phyloP scores from a whole-genome alignment of 2,329 filamentous ascomycete genomes.

The Malbranchea zuffiana region DNA sequence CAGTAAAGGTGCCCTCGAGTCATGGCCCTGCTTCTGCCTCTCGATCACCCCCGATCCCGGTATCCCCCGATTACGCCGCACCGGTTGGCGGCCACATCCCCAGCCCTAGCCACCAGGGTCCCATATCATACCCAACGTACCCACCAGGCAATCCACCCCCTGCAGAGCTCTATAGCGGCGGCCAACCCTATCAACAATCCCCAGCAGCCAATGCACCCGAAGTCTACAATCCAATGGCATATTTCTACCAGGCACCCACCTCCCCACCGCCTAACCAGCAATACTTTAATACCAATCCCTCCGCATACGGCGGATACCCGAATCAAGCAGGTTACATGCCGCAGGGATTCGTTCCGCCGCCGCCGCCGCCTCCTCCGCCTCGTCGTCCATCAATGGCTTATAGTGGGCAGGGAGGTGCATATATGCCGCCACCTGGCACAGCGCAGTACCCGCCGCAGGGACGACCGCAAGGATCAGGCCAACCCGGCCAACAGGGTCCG shows the following conservation, averaged over 20 bases:
- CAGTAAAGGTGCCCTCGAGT: constrained; percentile 25
- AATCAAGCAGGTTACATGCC: constrained; percentile 39
- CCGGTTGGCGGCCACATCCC: background rate
- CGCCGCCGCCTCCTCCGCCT: constrained; percentile 52
- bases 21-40: too few relatives aligned
- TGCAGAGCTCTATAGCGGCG: background rate
- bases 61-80: constrained; percentile 20
- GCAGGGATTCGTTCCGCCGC: constrained; percentile 55
- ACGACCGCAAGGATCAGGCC: constrained; percentile 30
- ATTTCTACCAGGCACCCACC: constrained; percentile 34
- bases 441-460: constrained; percentile 45
- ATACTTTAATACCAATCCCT: constrained; percentile 28
- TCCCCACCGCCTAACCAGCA: constrained; percentile 35
- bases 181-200: constrained; percentile 22
- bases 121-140: constrained; percentile 15
- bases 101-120: constrained; percentile 6
- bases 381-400: constrained; percentile 41
- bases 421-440: constrained; percentile 36
- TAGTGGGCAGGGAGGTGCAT: constrained; percentile 41
- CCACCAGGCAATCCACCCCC: constrained; percentile 18
- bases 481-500: constrained; percentile 19
- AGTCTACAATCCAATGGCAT: constrained; percentile 43
- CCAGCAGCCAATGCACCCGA: constrained; percentile 31
- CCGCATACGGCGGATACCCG: constrained; percentile 26
- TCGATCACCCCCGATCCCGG: constrained; percentile 30